Evolutionary conservation across 2,329 filamentous ascomycete species (phyloP), one percentile per base, ranked within the genome.

Genomic region (Epichloe typhina): DNA sequence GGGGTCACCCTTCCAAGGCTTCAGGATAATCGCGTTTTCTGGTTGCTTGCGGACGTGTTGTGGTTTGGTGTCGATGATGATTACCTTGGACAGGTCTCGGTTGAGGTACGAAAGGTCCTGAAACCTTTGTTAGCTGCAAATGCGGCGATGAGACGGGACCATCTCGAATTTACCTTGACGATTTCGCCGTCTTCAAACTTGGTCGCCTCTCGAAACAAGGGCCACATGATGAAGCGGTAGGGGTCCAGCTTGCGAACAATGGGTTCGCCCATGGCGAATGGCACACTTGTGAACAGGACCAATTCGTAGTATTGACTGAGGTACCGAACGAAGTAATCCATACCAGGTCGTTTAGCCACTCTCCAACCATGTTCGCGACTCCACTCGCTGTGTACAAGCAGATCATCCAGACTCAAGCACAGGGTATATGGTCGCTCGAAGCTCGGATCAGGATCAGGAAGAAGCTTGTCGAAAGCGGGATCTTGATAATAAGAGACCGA

Each of bases 61-160:
- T 39, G 84, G 71, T 56, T 94, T 83, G 46, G 88, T 95, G 66
- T 98, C 93, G 62, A 98, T 79, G 59, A 98, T 83, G 64, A 98
- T 88, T 46, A 95, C 88, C 72, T 97, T 97, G 57, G 86, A 93
- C 36, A 96, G 78, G 62, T 95, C 89, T 53, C 93, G 87, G 73
- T 98, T 98, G 46, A 98, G 81, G 70, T 95, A 97, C 2, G 89
- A 89, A n/a, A 98, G 81, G 64, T 98, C 93, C 88, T 94, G 60
- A 2, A 2, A 11, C 19, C 4, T 13, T 15, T 7, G 8, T 43
- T n/a, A 26, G 43, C 15, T 17, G 15, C 6, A 4, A 3, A 5
- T 8, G 26, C 38, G 12, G 1, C 23, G n/a, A 21, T 17, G 26
- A 5, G 17, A 11, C 2, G 1, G 17, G 35, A 40, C 2, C 1